Evolutionary conservation across 1,284 basidiomycete genomes (phyloP).

Genomic region (Heterobasidion irregulare): DNA sequence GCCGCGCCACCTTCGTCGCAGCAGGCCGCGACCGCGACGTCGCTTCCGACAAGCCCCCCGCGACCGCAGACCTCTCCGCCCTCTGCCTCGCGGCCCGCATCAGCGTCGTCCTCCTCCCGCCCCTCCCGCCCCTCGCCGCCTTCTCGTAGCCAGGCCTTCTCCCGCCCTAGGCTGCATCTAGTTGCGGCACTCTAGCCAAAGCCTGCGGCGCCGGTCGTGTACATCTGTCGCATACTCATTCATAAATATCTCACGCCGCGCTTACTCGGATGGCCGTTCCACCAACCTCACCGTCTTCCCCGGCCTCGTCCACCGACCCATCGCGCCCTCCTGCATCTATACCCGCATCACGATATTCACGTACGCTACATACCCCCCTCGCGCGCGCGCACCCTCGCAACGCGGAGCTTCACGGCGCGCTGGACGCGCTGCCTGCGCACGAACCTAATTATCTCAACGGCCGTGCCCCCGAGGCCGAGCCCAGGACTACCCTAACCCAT

Average conservation of each 20-base stretch:
- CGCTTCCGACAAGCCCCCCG: constrained; percentile 17
- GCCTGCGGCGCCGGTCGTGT: neutral
- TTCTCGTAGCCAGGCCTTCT: neutral
- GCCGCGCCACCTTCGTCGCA: constrained; percentile 65
- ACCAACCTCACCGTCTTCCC: too few species aligned
- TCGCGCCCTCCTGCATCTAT: neutral
- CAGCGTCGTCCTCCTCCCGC: constrained; percentile 27
- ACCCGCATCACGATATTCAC: neutral
- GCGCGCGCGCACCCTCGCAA: neutral
- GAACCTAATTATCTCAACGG: too few species aligned
- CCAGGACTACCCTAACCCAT: neutral
- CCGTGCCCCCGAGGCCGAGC: too few species aligned
- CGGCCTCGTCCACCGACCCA: neutral
- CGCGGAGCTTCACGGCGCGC: neutral
- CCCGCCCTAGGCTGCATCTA: neutral
- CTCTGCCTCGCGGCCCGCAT: constrained; percentile 50
- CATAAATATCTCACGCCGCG: neutral
- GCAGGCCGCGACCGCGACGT: constrained; percentile 54
- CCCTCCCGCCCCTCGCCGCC: constrained; percentile 12
- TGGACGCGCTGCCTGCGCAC: neutral
- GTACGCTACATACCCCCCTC: neutral
- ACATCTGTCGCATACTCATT: neutral
- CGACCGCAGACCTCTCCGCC: constrained; percentile 57
- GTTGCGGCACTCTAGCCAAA: neutral
- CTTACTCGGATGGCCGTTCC: too few species aligned